Base-by-base conservation (phyloP, 2,329 filamentous ascomycete genomes). In the Lachnellula occidentalis region DNA sequence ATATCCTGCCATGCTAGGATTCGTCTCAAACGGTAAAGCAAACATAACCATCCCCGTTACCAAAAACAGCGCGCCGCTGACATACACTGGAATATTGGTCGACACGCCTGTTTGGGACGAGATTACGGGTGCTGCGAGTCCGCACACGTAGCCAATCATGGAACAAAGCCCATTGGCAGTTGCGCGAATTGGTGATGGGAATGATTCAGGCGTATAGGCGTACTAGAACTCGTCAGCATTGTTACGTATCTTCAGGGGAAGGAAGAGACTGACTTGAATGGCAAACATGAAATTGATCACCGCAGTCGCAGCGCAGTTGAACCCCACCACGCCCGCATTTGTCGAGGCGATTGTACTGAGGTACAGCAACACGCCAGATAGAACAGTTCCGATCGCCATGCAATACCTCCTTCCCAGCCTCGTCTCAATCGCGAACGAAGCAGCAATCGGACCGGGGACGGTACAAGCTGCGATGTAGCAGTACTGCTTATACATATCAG, bases 401-500 rank as follows among this genome's bases (percentile, higher is more conserved):
- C 22, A 24, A 24, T 24, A 24, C 22, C 22, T 24, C 4, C 22
- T 24, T 24, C 22, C 22, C 2, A 24, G 22, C 22, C 22, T 24
- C 22, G 22, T 24, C 4, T 24, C 22, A 24, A 24, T 24, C 24
- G 24, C 24, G 24, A 24, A 24, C 5, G 24, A 24, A 1, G 24
- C 24, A 24, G 24, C 24, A 24, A 24, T 24, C 24, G 24, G 24
- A 5, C 24, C 24, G 24, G 24, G 24, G 24, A 24, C 24, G 24
- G 24, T 24, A 24, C 24, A 45, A 11, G 46, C 45, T 15, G 47
- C 45, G 31, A 14, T 45, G 31, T 50, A 34, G 39, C 15, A 27
- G 46, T 55, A 55, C 45, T 58, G 34, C 12, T 53, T 39, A 37
- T 45, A 58, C 2, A 45, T 51, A 2, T 34, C 47, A 31, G 51